Base-by-base conservation (phyloP, 352 stramenopile genomes). In the Chrysophaeum taylorii region DNA sequence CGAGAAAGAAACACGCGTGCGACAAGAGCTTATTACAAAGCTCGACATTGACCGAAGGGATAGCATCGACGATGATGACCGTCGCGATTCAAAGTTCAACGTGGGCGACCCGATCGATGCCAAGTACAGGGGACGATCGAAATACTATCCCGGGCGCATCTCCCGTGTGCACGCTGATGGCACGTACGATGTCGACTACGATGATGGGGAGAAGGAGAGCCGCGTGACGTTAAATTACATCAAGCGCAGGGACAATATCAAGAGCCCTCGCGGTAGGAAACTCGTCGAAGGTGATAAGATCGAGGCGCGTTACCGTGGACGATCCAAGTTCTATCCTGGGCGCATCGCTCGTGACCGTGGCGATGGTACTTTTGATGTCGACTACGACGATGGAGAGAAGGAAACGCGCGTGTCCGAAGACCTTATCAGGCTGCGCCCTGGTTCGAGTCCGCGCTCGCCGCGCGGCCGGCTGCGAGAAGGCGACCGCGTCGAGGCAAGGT, bases 1-100 rank as follows among this genome's bases (percentile, higher is more conserved):
- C 1, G 76, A 82, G 23, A 73, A 73, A 16, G 79, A 84, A 42
- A 75, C 23, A 0, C 70, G 69, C 39, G 77, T 84, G 23, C 48
- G 64, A 35, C 69, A 72, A 23, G 66, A 80, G 18, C 53, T 70
- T 41, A 54, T 80, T 61, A 75, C 63, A 27, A 2, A 54, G 67
- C 14, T 45, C 31, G n/a, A 73, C 16, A 75, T 78, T 16, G 70
- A n/a, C n/a, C n/a, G 82, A 0, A 89, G 82, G 0, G 90, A 86
- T 52, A 79, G 88, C 60, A 80, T 83, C 63, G 75, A 85, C 60
- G 91, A 90, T 69, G 82, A 92, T 38, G 86, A 93, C 61, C 84
- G 86, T 25, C 57, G 33, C 1, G 1, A 25, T 2, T 31, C 33
- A 12, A 27, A 21, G 29, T 63, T 85, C 25, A 77, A 72, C 39